These are phyloP conservation scores for Microsporum ferrugineum DNA, from an alignment of 2,329 filamentous ascomycete genomes.

Conservation along the genomic window DNA sequence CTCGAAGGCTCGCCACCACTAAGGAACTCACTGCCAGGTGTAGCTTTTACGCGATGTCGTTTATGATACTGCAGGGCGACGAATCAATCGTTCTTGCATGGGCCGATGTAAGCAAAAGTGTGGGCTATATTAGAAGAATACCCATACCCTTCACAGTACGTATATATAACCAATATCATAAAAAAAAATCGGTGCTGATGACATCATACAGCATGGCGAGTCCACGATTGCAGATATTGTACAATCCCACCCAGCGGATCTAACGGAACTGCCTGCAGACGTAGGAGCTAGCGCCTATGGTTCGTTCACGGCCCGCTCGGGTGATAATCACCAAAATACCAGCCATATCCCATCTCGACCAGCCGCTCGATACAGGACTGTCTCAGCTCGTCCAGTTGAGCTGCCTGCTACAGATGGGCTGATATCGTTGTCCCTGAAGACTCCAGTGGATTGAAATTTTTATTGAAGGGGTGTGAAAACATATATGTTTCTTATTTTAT, in stretches of 20 bases:
- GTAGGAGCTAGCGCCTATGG: background rate
- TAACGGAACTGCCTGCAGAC: background rate
- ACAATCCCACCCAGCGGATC: background rate
- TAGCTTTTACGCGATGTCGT: conserved; percentile 30
- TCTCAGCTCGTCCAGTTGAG: conserved; percentile 7
- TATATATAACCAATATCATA: background rate
- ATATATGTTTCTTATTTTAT: background rate
- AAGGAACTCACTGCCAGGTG: conserved; percentile 31
- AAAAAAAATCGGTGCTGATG: no score
- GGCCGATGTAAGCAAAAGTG: conserved; percentile 27
- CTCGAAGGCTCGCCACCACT: conserved; percentile 27
- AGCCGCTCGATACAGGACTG: background rate
- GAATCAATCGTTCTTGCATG: conserved; percentile 31
- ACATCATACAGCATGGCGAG: background rate
- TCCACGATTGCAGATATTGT: background rate
- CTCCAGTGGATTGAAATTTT: background rate
- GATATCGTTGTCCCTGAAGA: background rate
- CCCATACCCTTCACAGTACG: conserved; percentile 14
- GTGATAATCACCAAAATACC: background rate
- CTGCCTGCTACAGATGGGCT: conserved; percentile 9
- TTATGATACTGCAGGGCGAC: conserved; percentile 30
- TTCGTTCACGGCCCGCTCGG: background rate
- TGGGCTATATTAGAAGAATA: conserved; percentile 22
- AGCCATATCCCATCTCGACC: background rate
- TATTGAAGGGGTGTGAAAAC: background rate